These are phyloP conservation scores for Wickerhamomyces bovis DNA, from an alignment of 805 yeast species.

Conservation along the genomic window DNA sequence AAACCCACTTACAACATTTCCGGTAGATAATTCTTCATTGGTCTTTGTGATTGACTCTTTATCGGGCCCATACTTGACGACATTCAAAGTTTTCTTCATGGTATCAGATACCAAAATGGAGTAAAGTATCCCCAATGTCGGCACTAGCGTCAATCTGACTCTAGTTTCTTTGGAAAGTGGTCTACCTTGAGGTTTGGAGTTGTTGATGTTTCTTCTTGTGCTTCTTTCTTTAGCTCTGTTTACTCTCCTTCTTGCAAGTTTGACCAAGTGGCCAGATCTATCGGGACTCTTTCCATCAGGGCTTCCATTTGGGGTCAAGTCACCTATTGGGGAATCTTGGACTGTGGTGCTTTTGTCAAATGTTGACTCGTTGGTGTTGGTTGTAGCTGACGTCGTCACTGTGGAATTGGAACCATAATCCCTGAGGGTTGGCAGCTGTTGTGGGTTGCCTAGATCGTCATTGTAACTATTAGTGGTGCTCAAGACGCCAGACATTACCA, in stretches of 20 bases:
- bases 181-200: conserved; percentile 28
- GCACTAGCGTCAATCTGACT: conserved; percentile 41
- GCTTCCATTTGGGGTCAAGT: neutral
- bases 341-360: neutral
- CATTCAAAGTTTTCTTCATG: conserved; percentile 17
- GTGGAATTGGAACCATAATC: neutral
- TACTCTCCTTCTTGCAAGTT: conserved; percentile 22
- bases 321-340: neutral
- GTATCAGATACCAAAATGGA: conserved; percentile 33
- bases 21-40: conserved; percentile 18
- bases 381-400: neutral
- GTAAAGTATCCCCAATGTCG: conserved; percentile 38
- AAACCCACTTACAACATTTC: conserved; percentile 17
- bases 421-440: neutral
- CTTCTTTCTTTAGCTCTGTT: conserved; percentile 17
- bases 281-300: conserved; percentile 5
- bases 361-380: neutral
- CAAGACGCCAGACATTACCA: neutral
- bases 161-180: conserved; percentile 48
- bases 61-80: conserved; percentile 18
- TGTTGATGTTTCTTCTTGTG: conserved; percentile 4
- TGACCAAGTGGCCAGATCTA: conserved; percentile 13
- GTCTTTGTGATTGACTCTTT: conserved; percentile 8
- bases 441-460: neutral
- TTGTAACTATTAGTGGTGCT: neutral